phyloP scores from a whole-genome alignment of 2,329 filamentous ascomycete genomes.

The Trichoderma sp. region DNA sequence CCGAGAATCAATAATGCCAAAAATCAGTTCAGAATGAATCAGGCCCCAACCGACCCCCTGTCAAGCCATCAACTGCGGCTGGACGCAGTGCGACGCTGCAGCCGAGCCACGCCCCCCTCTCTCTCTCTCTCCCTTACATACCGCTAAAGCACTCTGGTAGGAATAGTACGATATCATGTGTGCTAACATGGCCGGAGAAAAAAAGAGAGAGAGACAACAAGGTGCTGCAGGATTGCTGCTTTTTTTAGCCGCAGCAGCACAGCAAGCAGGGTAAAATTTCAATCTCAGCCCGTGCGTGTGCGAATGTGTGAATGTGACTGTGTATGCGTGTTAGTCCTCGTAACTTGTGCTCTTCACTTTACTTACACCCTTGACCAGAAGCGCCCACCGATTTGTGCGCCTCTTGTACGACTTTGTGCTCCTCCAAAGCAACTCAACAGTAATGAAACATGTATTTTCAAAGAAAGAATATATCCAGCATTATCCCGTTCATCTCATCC shows the following conservation, averaged over 20 bases:
- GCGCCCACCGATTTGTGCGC: background rate
- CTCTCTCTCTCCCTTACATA: background rate
- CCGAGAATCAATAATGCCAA: background rate
- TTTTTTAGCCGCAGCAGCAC: background rate
- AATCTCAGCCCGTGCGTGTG: background rate
- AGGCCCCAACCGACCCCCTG: background rate
- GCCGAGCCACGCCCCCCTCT: background rate
- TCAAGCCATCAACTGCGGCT: constrained; percentile 10
- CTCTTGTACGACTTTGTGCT: background rate
- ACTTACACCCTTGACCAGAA: background rate
- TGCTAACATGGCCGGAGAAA: background rate
- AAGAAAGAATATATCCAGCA: background rate
- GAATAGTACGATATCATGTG: background rate
- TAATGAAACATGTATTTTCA: background rate
- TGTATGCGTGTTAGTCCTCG: background rate
- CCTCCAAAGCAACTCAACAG: background rate
- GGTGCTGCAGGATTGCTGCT: background rate
- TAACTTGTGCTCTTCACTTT: background rate
- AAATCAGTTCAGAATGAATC: background rate
- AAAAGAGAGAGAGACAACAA: background rate
- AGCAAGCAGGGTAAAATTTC: background rate
- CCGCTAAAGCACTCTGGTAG: background rate
- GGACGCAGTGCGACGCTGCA: background rate
- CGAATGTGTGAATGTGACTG: background rate
- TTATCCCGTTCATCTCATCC: background rate